A percentile compares a stretch with the other conserved stretches of the same genome.
phyloP scores from a whole-genome alignment of 352 stramenopile genomes.

The Globisporangium iwayamae region DNA sequence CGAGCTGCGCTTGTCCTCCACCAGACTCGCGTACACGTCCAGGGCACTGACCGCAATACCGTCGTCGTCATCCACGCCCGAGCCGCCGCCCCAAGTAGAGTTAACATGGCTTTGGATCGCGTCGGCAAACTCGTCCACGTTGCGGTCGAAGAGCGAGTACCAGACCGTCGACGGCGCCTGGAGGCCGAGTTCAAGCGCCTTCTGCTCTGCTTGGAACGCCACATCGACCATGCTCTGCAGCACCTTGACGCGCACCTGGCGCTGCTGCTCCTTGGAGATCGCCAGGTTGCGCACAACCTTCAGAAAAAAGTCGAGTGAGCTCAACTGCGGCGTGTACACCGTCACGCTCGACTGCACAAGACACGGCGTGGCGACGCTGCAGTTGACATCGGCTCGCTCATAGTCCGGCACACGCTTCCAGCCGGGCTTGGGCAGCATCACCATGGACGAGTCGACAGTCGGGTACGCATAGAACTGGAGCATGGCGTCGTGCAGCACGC shows the following conservation, averaged over 20 bases:
- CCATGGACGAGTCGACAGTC: conserved; percentile 21
- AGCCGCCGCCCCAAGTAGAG: conserved; percentile 21
- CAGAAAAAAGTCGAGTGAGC: conserved; percentile 22
- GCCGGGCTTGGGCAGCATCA: conserved; percentile 1
- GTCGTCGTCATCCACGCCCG: not conserved
- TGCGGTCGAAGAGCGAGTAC: conserved; percentile 50
- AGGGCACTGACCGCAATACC: conserved; percentile 13
- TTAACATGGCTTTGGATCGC: conserved; percentile 43
- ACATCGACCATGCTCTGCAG: conserved; percentile 30
- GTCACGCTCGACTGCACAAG: conserved; percentile 54
- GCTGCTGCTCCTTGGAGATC: conserved; percentile 16
- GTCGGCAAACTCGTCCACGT: conserved; percentile 55
- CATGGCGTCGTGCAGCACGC: conserved; percentile 28
- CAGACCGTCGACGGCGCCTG: conserved; percentile 56
- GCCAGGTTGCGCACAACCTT: conserved; percentile 18
- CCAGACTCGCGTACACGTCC: conserved; percentile 34
- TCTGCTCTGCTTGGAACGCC: conserved; percentile 41
- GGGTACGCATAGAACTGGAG: conserved; percentile 47
- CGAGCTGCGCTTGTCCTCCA: conserved; percentile 18
- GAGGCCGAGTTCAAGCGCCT: conserved; percentile 38
- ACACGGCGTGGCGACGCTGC: conserved; percentile 26
- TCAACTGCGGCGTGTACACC: conserved; percentile 50
- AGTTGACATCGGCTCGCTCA: conserved; percentile 9
- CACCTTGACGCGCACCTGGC: conserved; percentile 24
- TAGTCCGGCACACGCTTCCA: not conserved